Evolutionary conservation across 805 yeast species (phyloP), one percentile per base, ranked within the genome.

Genomic region (Teunomyces gatunensis): DNA sequence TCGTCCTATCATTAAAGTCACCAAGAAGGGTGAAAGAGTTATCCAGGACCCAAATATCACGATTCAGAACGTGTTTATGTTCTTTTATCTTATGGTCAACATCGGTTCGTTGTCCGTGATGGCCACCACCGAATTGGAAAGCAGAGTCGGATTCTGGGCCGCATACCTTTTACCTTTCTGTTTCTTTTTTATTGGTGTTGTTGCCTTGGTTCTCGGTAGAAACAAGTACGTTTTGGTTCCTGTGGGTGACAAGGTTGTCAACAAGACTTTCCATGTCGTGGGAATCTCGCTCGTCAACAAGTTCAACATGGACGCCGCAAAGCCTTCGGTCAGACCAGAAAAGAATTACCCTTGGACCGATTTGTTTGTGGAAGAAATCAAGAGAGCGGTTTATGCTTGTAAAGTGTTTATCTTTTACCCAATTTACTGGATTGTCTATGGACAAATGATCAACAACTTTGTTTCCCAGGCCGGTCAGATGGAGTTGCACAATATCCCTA

Each of bases 401-500:
- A 81, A 82, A 64, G 88, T 87, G 44, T 87, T 86, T 60, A 59
- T 77, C 11, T 83, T 81, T 69, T 85, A 78, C 63, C 87, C 90
- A 33, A 71, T 87, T 44, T 87, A 82, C 73, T 85, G 89, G 89
- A 75, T 84, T 44, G 83, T 81, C 30, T 85, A 84, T 65, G 75
- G 75, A 21, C 89, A 84, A 70, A 85, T 87, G 86, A 63, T 80
- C 49, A 83, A 81, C 69, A 83, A 83, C 65, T 85, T 87, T 58
- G 78, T 85, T 49, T 78, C 88, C 35, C 89, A 84, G 63, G 89
- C 91, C 39, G 87, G 83, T 48, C 74, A 78, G 54, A 83, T 86
- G 88, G 80, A 84, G 57, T 71, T 79, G 46, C 89, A 87, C 63
- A 87, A 88, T 35, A 75, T 87, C 56, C 94, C 95, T 54, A 87